phyloP scores from a whole-genome alignment of 495 filamentous ascomycete genomes.

The Hypoxylon cercidicola region DNA sequence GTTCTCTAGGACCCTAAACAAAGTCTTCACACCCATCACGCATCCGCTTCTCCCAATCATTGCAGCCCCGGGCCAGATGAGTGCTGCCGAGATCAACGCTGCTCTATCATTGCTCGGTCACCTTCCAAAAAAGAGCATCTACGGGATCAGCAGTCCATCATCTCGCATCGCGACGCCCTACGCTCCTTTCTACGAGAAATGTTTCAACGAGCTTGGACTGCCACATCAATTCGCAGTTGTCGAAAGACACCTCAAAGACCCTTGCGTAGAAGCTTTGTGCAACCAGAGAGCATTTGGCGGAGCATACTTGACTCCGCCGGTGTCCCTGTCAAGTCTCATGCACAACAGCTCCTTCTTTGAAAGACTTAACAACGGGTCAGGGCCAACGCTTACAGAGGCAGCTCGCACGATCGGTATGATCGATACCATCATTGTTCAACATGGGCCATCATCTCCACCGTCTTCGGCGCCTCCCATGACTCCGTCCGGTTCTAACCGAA shows the following conservation, averaged over 20 bases:
- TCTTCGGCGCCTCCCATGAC: conserved; percentile 51
- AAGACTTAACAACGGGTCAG: conserved; percentile 60
- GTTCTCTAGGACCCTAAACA: conserved; percentile 81
- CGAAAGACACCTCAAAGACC: conserved; percentile 71
- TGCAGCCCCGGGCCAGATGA: conserved; percentile 84
- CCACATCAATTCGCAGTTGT: conserved; percentile 81
- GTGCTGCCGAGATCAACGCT: conserved; percentile 83
- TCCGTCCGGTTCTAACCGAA: conserved; percentile 51
- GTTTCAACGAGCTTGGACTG: conserved; percentile 86
- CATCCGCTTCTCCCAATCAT: conserved; percentile 86
- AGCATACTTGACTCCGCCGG: conserved; percentile 78
- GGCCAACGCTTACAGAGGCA: conserved; percentile 75
- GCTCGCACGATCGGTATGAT: conserved; percentile 79
- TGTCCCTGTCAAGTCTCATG: conserved; percentile 58
- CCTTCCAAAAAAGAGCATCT: conserved; percentile 79
- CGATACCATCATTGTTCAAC: conserved; percentile 77
- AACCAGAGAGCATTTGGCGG: conserved; percentile 79
- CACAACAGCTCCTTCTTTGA: conserved; percentile 54
- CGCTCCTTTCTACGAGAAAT: conserved; percentile 87
- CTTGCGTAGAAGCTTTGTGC: conserved; percentile 69
- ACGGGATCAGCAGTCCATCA: conserved; percentile 76
- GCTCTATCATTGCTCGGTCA: conserved; percentile 82
- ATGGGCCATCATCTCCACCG: conserved; percentile 46
- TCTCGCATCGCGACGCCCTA: conserved; percentile 71
- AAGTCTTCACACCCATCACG: conserved; percentile 85